Base-by-base conservation (phyloP, 495 filamentous ascomycete species). In the Lasiosphaeria ovina region DNA sequence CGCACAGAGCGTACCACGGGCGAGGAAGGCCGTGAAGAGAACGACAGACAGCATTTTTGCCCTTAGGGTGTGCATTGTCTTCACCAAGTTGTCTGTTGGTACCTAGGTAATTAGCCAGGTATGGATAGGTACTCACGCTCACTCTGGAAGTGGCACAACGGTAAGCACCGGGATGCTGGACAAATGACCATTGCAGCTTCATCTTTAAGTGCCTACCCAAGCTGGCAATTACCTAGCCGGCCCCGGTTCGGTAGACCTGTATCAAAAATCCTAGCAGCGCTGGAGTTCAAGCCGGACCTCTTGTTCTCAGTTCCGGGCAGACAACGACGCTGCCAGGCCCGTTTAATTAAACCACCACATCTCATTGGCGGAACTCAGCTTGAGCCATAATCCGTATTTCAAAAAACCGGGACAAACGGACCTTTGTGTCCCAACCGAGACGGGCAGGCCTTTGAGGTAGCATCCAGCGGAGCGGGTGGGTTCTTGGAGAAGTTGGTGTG, bases 1-100 rank as follows among this genome's bases (percentile, higher is more conserved):
- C 3, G 74, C 76, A 33, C 65, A 71, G 51, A 73, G 52, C 44
- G 63, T 70, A 24, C 69, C 71, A n/a, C 74, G 70, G 49, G 65
- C 64, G 54, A 76, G 77, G 24, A 68, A 36, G 31, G 69, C 66
- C n/a, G 66, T 51, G 0, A 71, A 66, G 16, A 78, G 32, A 36
- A 59, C 44, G 42, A 62, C 53, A 3, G 69, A 24, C 48, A 60
- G 69, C n/a, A 72, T 32, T 50, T 54, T 48, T 3, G 55, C 60
- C 34, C 38, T 59, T 55, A 65, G 51, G 52, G 35, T 9, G 44
- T 11, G 16, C 44, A 5, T 60, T 67, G 69, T 72, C 34, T 44
- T 66, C 58, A 52, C 55, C 11, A 24, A 24, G 24, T 24, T 24
- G 24, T 24, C 24, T 24, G 1, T 24, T 24, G 24, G 24, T 24